Evolutionary conservation across 2,329 filamentous ascomycete species (phyloP).

Genomic region (Fusarium tricinctum): DNA sequence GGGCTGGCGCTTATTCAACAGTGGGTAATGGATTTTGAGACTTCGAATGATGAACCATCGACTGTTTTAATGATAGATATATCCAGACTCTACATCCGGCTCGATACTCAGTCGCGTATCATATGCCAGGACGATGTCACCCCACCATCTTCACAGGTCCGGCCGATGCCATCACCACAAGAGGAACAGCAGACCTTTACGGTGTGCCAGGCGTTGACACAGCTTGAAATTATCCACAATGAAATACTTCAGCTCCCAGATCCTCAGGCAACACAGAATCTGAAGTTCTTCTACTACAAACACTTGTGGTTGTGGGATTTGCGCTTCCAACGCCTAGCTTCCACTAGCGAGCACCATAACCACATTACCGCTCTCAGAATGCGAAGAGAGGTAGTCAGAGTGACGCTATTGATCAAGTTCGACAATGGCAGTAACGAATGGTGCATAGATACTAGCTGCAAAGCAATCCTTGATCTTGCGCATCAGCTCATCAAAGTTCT

Average conservation of each 20-base stretch:
- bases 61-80: background rate
- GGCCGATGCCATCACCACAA: fast-evolving
- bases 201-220: background rate
- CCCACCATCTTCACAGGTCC: background rate
- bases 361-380: background rate
- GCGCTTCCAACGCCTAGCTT: fast-evolving
- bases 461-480: fast-evolving
- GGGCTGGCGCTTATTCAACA: background rate
- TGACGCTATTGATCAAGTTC: fast-evolving
- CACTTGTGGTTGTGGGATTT: background rate
- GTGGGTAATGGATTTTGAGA: background rate
- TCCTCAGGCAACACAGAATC: fast-evolving
- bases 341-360: background rate
- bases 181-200: fast-evolving
- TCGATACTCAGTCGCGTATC: background rate
- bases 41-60: fast-evolving
- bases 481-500: background rate
- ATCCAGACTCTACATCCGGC: background rate
- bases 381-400: background rate
- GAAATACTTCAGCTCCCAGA: fast-evolving
- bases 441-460: background rate
- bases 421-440: fast-evolving
- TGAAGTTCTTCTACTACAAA: fast-evolving
- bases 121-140: background rate
- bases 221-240: background rate